A percentile compares a stretch with the other conserved stretches of the same genome.
These are phyloP conservation scores for Claviceps lovelessii DNA, from an alignment of 2,329 filamentous ascomycete genomes.

Conservation along the genomic window DNA sequence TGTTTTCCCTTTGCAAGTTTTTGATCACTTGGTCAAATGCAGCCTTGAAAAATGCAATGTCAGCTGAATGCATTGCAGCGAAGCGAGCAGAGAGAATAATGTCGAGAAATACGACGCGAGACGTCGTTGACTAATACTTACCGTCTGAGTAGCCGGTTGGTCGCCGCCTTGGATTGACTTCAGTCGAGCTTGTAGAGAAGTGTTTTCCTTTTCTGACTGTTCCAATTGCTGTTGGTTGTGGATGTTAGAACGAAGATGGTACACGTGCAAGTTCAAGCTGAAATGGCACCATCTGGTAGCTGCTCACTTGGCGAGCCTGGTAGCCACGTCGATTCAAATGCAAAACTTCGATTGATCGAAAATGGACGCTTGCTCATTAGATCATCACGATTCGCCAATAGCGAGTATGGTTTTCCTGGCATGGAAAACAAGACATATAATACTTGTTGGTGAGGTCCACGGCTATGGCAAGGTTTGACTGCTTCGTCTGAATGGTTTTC, in stretches of 20 bases:
- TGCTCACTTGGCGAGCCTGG: not conserved
- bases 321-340: not conserved
- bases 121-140: slow-evolving; percentile 21
- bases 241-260: slow-evolving; percentile 1
- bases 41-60: slow-evolving; percentile 22
- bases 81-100: not conserved
- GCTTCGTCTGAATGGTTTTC: not conserved
- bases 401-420: not conserved
- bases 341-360: not conserved
- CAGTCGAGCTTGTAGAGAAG: slow-evolving; percentile 39
- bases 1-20: slow-evolving; percentile 63
- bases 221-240: slow-evolving; percentile 38
- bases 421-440: not conserved
- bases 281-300: not conserved
- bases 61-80: not conserved
- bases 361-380: not conserved
- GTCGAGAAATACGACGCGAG: not conserved
- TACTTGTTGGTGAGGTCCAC: not conserved
- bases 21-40: slow-evolving; percentile 43
- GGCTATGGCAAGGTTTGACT: not conserved
- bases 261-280: not conserved
- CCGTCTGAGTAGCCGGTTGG: slow-evolving; percentile 36
- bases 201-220: slow-evolving; percentile 40
- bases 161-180: slow-evolving; percentile 38
- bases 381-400: not conserved